Evolutionary conservation across 176 grass and related monocot species (phyloP).

Genomic region (Zea luxurians): DNA sequence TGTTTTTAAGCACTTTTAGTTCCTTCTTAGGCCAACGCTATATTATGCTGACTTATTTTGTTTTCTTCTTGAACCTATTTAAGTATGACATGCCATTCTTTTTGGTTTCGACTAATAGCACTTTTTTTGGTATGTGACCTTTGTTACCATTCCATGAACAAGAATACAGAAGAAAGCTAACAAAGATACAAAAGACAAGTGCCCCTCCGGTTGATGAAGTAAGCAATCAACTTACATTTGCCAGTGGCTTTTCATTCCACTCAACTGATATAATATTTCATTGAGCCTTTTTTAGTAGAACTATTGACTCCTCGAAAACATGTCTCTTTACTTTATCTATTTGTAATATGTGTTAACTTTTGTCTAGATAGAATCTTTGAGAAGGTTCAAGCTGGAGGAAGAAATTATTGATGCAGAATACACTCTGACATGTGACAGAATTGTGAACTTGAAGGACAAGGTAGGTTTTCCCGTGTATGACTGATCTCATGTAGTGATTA

Average conservation of each 20-base stretch:
- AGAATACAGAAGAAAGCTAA: slow-evolving; percentile 77
- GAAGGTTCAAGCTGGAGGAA: slow-evolving; percentile 69
- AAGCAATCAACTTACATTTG: slow-evolving; percentile 34
- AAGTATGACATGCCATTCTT: slow-evolving; percentile 15
- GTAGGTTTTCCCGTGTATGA: slow-evolving; percentile 45
- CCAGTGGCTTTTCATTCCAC: not conserved
- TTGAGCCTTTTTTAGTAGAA: not conserved
- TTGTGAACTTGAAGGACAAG: slow-evolving; percentile 82
- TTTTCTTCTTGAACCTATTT: slow-evolving; percentile 1
- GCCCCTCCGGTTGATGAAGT: slow-evolving; percentile 68
- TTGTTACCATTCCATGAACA: slow-evolving; percentile 42
- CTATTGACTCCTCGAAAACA: not conserved
- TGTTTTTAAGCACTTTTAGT: not conserved
- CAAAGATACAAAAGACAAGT: slow-evolving; percentile 60
- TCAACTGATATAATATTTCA: slow-evolving; percentile 8
- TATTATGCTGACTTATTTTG: not conserved
- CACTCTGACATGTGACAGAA: slow-evolving; percentile 72
- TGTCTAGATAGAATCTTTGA: slow-evolving; percentile 84
- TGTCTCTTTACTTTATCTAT: not conserved
- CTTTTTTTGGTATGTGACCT: slow-evolving; percentile 22
- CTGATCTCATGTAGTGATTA: not conserved
- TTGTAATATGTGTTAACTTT: slow-evolving; percentile 43
- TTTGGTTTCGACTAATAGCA: not conserved
- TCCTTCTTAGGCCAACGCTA: not conserved
- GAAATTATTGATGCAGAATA: slow-evolving; percentile 93